A percentile compares a stretch with the other conserved stretches of the same genome.
Evolutionary conservation across 768 basidiomycete genomes (phyloP).

Genomic region (Lactarius tabidus): DNA sequence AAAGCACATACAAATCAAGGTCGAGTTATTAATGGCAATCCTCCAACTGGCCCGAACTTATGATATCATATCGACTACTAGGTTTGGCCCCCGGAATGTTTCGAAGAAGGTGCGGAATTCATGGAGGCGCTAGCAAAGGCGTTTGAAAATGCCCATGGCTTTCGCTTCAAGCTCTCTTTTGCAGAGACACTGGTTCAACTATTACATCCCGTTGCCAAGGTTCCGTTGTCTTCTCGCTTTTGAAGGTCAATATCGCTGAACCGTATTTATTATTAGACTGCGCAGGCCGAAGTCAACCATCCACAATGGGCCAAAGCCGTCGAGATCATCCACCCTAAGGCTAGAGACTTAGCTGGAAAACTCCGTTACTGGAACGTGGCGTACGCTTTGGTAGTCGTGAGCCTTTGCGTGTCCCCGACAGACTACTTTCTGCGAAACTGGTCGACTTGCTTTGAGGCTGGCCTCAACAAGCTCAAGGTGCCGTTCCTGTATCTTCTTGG

Average conservation of each 20-base stretch:
- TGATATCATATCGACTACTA: conserved; percentile 30
- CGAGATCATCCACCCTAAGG: conserved; percentile 76
- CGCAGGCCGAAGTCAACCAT: conserved; percentile 93
- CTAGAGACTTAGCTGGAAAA: conserved; percentile 80
- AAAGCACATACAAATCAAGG: conserved; percentile 79
- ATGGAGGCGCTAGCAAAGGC: conserved; percentile 78
- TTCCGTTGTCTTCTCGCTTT: conserved; percentile 29
- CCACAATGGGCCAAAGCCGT: conserved; percentile 93
- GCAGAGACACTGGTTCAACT: conserved; percentile 75
- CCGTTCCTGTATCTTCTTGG: conserved; percentile 15
- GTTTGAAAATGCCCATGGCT: conserved; percentile 80
- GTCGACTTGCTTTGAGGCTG: conserved; percentile 66
- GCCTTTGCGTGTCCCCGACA: conserved; percentile 83
- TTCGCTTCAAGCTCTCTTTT: conserved; percentile 77
- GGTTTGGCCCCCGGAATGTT: conserved; percentile 93
- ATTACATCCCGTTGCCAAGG: conserved; percentile 87
- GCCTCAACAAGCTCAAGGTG: conserved; percentile 80
- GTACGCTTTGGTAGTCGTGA: conserved; percentile 78
- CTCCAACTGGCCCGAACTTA: neutral
- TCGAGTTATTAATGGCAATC: conserved; percentile 29
- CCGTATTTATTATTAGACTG: conserved; percentile 50
- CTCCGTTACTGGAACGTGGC: conserved; percentile 87
- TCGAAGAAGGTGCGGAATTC: conserved; percentile 92
- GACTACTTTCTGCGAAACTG: conserved; percentile 83
- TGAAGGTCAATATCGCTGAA: neutral